Base-by-base conservation (phyloP, 108 stramenopile species). In the Conticribra guillardii region DNA sequence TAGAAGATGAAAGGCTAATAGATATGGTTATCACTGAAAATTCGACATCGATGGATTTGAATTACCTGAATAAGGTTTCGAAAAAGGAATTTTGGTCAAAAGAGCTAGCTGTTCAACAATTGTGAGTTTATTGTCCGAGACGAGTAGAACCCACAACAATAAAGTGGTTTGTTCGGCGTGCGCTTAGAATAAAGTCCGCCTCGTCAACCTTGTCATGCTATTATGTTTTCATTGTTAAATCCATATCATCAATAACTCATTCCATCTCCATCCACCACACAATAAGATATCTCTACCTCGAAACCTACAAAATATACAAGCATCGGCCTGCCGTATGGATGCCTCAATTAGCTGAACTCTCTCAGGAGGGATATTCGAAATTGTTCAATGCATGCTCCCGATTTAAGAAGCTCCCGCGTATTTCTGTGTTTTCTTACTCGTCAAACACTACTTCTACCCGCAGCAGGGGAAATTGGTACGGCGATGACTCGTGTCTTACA, bases 241-340 rank as follows among this genome's bases (percentile, higher is more conserved):
- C 34, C 1, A n/a, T 57, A 24, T 67, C 54, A 22, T 58, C 22
- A n/a, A 30, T 69, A 21, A 54, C 62, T 7, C 41, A n/a, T n/a
- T n/a, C n/a, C n/a, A n/a, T n/a, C n/a, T n/a, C n/a, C n/a, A n/a
- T n/a, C n/a, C n/a, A n/a, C n/a, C n/a, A n/a, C n/a, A n/a, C n/a
- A n/a, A n/a, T n/a, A n/a, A 85, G 82, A 14, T 85, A 82, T 37
- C 46, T 73, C n/a, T 87, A 84, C 50, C 71, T 85, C 27, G 62
- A 82, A 26, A 62, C 65, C 37, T 73, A 72, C 44, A 73, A 65
- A 60, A 60, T 73, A 22, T 60, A 60, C 24, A 63, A 70, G 31
- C 53, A 77, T 50, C 69, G 86, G 52, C 90, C 90, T 9, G 45
- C 81, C 16, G 79, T 87, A 18, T 91, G 87, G 79, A 91, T 91